These are phyloP conservation scores for Cetraspora pellucida DNA, from an alignment of 192 early-diverging fungal genomes.

Conservation along the genomic window DNA sequence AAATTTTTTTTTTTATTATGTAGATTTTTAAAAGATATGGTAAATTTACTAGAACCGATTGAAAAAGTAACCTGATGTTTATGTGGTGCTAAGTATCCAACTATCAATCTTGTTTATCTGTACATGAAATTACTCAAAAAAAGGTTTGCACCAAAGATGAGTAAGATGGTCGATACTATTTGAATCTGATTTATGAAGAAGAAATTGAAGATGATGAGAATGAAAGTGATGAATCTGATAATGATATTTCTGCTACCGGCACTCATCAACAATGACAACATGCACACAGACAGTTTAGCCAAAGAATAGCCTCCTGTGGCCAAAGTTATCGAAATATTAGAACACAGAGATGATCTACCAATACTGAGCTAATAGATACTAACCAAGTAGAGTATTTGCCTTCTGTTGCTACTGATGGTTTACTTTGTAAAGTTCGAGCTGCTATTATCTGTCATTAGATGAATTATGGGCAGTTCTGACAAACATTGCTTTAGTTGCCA, in stretches of 20 bases:
- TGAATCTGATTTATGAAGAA: not conserved
- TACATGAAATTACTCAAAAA: not conserved
- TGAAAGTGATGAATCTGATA: too few species aligned
- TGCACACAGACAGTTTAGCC: not conserved
- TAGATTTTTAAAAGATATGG: not conserved
- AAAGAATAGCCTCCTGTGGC: not conserved
- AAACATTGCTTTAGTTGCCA: not conserved
- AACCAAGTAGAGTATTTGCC: not conserved
- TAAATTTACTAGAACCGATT: not conserved
- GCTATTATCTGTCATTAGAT: not conserved
- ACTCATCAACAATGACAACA: not conserved
- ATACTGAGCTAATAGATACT: not conserved
- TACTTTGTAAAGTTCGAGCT: not conserved
- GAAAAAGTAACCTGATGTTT: not conserved
- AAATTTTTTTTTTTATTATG: slow-evolving; percentile 3
- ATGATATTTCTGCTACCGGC: not conserved
- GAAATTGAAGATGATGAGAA: not conserved
- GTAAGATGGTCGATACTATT: not conserved
- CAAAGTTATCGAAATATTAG: not conserved
- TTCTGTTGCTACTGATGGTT: not conserved
- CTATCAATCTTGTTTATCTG: not conserved
- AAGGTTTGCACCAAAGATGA: not conserved
- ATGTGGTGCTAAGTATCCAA: not conserved
- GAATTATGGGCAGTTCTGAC: not conserved
- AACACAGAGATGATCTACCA: too few species aligned